Evolutionary conservation across 1,284 basidiomycete species (phyloP).

Genomic region (Tylopilus sp.): DNA sequence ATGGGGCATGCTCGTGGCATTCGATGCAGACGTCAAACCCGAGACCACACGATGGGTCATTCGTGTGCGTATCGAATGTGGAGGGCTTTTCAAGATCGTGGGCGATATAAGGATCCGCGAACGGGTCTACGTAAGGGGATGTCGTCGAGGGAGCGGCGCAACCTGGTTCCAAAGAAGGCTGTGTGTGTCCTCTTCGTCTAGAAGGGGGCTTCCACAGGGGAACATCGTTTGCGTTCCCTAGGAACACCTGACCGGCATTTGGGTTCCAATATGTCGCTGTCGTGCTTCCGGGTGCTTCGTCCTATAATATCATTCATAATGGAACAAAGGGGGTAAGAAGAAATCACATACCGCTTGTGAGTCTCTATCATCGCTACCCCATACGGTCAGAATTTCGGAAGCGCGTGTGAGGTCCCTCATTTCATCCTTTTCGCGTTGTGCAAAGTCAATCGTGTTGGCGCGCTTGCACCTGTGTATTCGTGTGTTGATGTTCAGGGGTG

Average conservation of each 20-base stretch:
- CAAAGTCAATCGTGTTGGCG: constrained; percentile 66
- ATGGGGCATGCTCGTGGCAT: constrained; percentile 74
- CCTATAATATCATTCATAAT: constrained; percentile 15
- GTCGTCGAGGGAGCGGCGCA: background rate
- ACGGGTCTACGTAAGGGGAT: constrained; percentile 16
- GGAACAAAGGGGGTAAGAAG: background rate
- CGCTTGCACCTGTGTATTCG: constrained; percentile 32
- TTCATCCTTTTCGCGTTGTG: constrained; percentile 80
- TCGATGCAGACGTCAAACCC: constrained; percentile 85
- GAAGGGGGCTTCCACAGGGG: constrained; percentile 40
- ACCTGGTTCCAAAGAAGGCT: background rate
- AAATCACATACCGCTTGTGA: constrained; percentile 15
- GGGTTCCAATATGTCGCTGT: constrained; percentile 51
- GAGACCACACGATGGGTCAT: constrained; percentile 55
- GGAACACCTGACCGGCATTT: constrained; percentile 58
- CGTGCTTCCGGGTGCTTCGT: constrained; percentile 33
- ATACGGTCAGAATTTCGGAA: constrained; percentile 66
- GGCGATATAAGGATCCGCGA: constrained; percentile 8
- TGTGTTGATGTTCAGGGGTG: constrained; percentile 6
- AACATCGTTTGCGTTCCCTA: constrained; percentile 79
- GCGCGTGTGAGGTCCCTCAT: constrained; percentile 86
- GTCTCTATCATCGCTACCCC: constrained; percentile 15
- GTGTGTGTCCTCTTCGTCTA: constrained; percentile 12
- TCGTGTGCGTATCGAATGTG: constrained; percentile 52
- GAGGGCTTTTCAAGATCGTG: constrained; percentile 32